These are phyloP conservation scores for Arachis monticola DNA, from an alignment of 331 rosid species.

Conservation along the genomic window DNA sequence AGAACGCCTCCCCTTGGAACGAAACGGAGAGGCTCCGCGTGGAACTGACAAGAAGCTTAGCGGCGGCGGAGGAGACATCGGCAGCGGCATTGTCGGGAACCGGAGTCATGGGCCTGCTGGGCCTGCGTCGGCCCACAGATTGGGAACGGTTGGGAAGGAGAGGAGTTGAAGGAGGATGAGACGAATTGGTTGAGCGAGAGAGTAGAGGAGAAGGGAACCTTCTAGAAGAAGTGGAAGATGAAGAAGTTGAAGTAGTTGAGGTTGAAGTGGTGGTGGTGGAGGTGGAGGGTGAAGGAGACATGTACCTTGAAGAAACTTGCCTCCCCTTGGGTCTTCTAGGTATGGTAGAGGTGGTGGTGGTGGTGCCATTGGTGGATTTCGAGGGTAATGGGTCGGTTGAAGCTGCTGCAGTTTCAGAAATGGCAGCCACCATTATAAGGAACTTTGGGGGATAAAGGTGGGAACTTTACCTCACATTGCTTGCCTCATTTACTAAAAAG, in stretches of 20 bases:
- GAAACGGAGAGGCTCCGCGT: conserved; percentile 96
- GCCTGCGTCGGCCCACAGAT: conserved; percentile 83
- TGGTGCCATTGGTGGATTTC: conserved; percentile 59
- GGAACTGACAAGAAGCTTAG: conserved; percentile 88
- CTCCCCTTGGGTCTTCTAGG: conserved; percentile 73
- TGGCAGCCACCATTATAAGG: conserved; percentile 82
- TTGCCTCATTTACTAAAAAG: background rate
- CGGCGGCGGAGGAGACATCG: conserved; percentile 69
- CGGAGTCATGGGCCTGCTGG: conserved; percentile 62
- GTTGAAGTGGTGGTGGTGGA: conserved; percentile 67
- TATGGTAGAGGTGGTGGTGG: conserved; percentile 32
- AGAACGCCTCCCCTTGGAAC: conserved; percentile 91
- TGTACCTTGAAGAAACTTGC: conserved; percentile 93
- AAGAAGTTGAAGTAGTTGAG: conserved; percentile 49
- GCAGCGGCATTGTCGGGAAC: conserved; percentile 54
- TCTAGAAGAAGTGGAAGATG: conserved; percentile 69
- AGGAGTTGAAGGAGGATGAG: conserved; percentile 55
- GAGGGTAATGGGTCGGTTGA: conserved; percentile 41
- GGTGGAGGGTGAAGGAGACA: conserved; percentile 88
- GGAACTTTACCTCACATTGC: conserved; percentile 62
- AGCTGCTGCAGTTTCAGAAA: conserved; percentile 61
- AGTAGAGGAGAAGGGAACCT: conserved; percentile 93
- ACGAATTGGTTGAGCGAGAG: conserved; percentile 78
- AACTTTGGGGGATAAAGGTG: conserved; percentile 20
- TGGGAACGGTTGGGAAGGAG: conserved; percentile 75